Evolutionary conservation across 2,329 filamentous ascomycete genomes (phyloP).

Genomic region (Neocatenulostroma microsporum): DNA sequence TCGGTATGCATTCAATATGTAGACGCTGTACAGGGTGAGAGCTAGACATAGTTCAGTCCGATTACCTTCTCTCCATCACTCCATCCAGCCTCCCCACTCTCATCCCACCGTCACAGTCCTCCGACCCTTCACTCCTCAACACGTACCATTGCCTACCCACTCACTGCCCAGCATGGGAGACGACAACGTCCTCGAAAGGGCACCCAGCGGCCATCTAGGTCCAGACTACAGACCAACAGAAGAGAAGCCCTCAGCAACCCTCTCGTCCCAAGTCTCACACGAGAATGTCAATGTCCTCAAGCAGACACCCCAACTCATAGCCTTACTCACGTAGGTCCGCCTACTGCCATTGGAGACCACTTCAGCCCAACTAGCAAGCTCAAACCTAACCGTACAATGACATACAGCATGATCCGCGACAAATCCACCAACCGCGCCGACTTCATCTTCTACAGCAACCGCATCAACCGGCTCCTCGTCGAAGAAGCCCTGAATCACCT

Average conservation of each 20-base stretch:
- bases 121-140: too few species aligned
- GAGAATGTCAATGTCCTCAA: constrained; percentile 84
- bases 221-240: constrained; percentile 68
- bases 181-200: constrained; percentile 24
- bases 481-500: constrained; percentile 97
- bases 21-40: too few species aligned
- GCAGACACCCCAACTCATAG: constrained; percentile 94
- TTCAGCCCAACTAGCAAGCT: too few species aligned
- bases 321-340: constrained; percentile 79
- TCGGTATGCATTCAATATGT: too few species aligned
- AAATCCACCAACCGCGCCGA: constrained; percentile 83
- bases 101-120: too few species aligned
- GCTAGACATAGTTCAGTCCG: too few species aligned
- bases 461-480: constrained; percentile 91
- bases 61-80: too few species aligned
- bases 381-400: constrained; percentile 33
- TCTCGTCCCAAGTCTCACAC: constrained; percentile 72
- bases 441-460: constrained; percentile 98
- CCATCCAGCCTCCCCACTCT: too few species aligned
- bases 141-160: too few species aligned
- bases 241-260: constrained; percentile 63
- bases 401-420: constrained; percentile 86
- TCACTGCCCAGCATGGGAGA: too few species aligned
- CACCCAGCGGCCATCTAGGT: constrained; percentile 58
- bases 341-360: too few species aligned